These are phyloP conservation scores for Whalleya microplaca DNA, from an alignment of 2,329 filamentous ascomycete genomes.

Conservation along the genomic window DNA sequence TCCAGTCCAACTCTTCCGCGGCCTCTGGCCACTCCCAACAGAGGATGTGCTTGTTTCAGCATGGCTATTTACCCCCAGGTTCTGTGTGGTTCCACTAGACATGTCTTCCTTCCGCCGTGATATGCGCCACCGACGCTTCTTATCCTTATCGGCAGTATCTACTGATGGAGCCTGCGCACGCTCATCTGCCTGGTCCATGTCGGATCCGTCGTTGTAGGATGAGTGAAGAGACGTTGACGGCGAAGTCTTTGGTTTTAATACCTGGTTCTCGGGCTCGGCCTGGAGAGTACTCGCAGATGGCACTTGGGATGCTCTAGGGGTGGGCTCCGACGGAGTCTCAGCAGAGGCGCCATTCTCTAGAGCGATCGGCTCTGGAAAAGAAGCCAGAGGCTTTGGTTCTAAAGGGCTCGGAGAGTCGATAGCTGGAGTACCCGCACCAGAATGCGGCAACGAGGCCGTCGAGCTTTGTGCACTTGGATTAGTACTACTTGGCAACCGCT, in stretches of 20 bases:
- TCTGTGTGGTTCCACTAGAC: conserved; percentile 48
- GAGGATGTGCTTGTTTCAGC: conserved; percentile 71
- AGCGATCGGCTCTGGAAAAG: conserved; percentile 22
- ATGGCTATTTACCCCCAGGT: conserved; percentile 63
- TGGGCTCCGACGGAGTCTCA: conserved; percentile 48
- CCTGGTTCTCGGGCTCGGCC: conserved; percentile 46
- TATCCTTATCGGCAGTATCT: conserved; percentile 64
- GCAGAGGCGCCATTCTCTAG: conserved; percentile 29
- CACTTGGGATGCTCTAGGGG: conserved; percentile 50
- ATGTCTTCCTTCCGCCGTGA: conserved; percentile 68
- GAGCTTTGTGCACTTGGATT: conserved; percentile 93
- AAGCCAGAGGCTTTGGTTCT: conserved; percentile 37
- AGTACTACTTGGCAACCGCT: conserved; percentile 72
- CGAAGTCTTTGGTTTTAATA: conserved; percentile 70
- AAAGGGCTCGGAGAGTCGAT: conserved; percentile 51
- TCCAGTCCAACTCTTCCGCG: conserved; percentile 54
- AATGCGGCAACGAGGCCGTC: conserved; percentile 68
- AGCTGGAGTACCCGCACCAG: conserved; percentile 50
- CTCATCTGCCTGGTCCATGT: conserved; percentile 75
- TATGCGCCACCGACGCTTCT: conserved; percentile 73
- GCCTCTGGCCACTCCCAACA: conserved; percentile 61
- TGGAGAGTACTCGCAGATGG: conserved; percentile 47
- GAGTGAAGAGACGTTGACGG: conserved; percentile 79
- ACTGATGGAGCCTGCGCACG: conserved; percentile 17
- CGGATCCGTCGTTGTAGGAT: conserved; percentile 78